Base-by-base conservation (phyloP, 106 monocot genomes). In the Cymbidium sinense region DNA sequence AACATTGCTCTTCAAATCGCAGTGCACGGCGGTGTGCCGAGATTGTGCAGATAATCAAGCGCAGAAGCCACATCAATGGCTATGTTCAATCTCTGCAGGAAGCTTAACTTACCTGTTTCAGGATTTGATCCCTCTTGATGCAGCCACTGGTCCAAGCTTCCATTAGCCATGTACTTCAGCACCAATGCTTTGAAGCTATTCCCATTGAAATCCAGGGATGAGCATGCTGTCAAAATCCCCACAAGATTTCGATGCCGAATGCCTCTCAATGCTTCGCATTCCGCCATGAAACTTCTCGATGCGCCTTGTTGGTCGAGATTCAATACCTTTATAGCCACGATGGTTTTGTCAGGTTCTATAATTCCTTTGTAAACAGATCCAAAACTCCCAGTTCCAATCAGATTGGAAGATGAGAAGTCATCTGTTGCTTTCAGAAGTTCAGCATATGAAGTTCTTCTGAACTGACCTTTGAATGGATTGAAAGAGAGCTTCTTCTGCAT, bases 1-100 rank as follows among this genome's bases (percentile, higher is more conserved):
- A 28, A 81, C 52, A 70, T 81, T 81, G 65, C 76, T 81, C 17
- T 81, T 81, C 44, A 81, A 50, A 76, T 81, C 81, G 37, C 81
- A 37, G 12, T 81, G 81, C 12, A 81, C 70, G 28, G 76, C 25
- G 76, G 76, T 19, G 19, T 36, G 35, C 76, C 55, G 35, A 76
- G 33, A 21, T 76, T 76, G 52, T 81, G 81, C 18, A 81, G 81
- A 76, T 81, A 81, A 29, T 81, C 81, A 34, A 81, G 35, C 7
- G 81, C 76, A 29, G 47, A 76, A 25, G 81, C 81, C 33, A 81
- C 69, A 76, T 81, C 81, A 15, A 76, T 65, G 2, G 75, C 81
- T 75, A 81, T 75, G 47, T 65, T 67, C 25, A 81, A 52, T 36
- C 81, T 81, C 27, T 70, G 81, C 67, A 44, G 5, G 18, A 81